Percentiles rank a stretch among this genome's conserved stretches.
Evolutionary conservation across 2,329 filamentous ascomycete genomes (phyloP).

Genomic region (Pleomassaria siparia): DNA sequence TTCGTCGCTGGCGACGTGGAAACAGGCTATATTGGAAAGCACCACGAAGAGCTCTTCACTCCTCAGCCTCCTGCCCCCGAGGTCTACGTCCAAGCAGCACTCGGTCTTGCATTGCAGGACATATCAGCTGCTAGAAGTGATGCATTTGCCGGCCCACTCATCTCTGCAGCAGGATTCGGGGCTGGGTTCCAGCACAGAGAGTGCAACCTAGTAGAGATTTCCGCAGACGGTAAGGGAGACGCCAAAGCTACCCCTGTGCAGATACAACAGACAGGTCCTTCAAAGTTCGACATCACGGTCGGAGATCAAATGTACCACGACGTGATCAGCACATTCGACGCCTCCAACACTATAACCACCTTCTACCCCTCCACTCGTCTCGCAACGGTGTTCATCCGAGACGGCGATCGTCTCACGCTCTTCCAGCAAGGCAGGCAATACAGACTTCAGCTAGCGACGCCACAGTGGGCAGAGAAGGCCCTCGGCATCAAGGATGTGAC

Average conservation of each 20-base stretch:
- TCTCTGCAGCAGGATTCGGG: conserved; percentile 58
- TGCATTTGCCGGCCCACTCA: conserved; percentile 46
- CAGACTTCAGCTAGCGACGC: conserved; percentile 57
- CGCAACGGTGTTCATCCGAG: conserved; percentile 72
- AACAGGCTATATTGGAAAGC: conserved; percentile 94
- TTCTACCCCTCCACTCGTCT: conserved; percentile 83
- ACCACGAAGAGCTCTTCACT: conserved; percentile 75
- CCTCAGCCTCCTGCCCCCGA: conserved; percentile 65
- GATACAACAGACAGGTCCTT: conserved; percentile 54
- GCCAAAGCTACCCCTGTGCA: conserved; percentile 48
- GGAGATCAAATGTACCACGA: conserved; percentile 41
- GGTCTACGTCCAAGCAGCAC: conserved; percentile 81
- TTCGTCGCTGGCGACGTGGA: conserved; percentile 89
- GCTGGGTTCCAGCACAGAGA: conserved; percentile 63
- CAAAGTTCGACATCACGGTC: conserved; percentile 55
- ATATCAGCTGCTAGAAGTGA: conserved; percentile 23
- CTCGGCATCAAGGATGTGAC: conserved; percentile 77
- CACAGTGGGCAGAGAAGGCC: conserved; percentile 84
- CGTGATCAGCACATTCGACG: conserved; percentile 52
- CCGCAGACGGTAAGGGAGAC: conserved; percentile 46
- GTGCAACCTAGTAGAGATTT: conserved; percentile 55
- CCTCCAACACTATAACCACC: conserved; percentile 59
- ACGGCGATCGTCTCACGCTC: conserved; percentile 66
- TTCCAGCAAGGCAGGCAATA: conserved; percentile 71
- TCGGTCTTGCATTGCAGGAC: conserved; percentile 65